Evolutionary conservation across 2,329 filamentous ascomycete genomes (phyloP).

Genomic region (Penicillium sp.): DNA sequence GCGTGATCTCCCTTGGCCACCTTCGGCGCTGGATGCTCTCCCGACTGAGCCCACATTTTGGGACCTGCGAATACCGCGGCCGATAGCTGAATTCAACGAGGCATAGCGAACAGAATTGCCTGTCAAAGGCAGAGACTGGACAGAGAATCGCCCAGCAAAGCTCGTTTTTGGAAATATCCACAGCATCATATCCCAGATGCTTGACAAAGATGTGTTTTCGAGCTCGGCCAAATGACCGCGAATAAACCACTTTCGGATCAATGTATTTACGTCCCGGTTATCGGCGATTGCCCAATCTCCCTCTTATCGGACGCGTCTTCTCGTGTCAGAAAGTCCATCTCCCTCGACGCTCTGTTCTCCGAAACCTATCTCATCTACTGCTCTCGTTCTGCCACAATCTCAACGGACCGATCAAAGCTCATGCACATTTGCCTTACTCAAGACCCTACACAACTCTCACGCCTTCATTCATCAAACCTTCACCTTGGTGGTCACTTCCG

Average conservation of each 20-base stretch:
- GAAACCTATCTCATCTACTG: background rate
- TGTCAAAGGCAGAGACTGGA: conserved; percentile 4
- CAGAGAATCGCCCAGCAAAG: background rate
- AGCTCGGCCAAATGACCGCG: background rate
- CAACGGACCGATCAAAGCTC: background rate
- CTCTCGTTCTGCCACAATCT: background rate
- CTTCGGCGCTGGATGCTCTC: background rate
- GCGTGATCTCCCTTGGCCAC: background rate
- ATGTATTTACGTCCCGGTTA: background rate
- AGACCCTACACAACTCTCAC: background rate
- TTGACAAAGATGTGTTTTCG: background rate
- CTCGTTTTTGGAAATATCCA: conserved; percentile 6
- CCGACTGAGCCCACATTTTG: conserved; percentile 8
- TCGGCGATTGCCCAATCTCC: background rate
- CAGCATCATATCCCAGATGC: conserved; percentile 10
- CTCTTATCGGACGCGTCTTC: background rate
- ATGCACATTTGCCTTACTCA: background rate
- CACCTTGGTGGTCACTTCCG: background rate
- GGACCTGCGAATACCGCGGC: conserved; percentile 62
- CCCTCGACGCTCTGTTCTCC: background rate
- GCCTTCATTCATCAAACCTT: background rate
- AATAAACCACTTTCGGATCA: background rate
- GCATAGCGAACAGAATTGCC: conserved; percentile 44
- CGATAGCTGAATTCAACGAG: conserved; percentile 69
- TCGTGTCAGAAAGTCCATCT: background rate